Evolutionary conservation across 164 flowering plant species (phyloP), one percentile per base, ranked within the genome.

Genomic region (Annona squamosa): DNA sequence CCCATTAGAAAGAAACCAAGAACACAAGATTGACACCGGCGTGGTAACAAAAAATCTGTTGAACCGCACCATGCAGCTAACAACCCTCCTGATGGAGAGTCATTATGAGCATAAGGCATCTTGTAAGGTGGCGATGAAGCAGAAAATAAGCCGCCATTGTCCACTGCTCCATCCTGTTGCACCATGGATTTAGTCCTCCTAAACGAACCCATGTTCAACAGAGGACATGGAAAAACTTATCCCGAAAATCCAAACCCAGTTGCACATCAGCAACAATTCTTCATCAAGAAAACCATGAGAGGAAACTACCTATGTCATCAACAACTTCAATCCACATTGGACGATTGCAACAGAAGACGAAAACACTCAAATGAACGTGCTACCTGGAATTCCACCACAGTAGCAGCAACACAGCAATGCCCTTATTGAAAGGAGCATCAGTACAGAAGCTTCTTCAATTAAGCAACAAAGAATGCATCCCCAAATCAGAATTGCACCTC

Each of bases 101-200:
- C 67, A 78, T 63, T 83, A 48, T 85, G 91, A 67, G 81, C 17
- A 80, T 78, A 72, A 5, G 97, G 86, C 4, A 88, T 81, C 81
- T 82, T 88, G 18, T 93, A 89, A 78, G 90, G 74, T 0, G 97
- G 92, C 45, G 96, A 90, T 59, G 85, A 80, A 66, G 80, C 90
- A 5, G 80, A 73, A 75, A 77, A 75, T 1, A 81, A 79, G 72
- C 92, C 96, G 43, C 86, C 91, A 76, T 82, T 85, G 46, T 76
- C 71, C 65, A 78, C 57, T 69, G 81, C 73, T 69, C 91, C 90
- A 1, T 87, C 82, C 73, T 92, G 82, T 63, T 97, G 90, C 41
- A 86, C 86, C 4, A 92, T 90, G 56, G 94, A 88, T 79, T 86
- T 78, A 4, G 93, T 87, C 79, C 98, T 88, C 79, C 98, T 83